Evolutionary conservation across 163 green algal genomes (phyloP), one percentile per base, ranked within the genome.

Genomic region (Scenedesmus sp.): DNA sequence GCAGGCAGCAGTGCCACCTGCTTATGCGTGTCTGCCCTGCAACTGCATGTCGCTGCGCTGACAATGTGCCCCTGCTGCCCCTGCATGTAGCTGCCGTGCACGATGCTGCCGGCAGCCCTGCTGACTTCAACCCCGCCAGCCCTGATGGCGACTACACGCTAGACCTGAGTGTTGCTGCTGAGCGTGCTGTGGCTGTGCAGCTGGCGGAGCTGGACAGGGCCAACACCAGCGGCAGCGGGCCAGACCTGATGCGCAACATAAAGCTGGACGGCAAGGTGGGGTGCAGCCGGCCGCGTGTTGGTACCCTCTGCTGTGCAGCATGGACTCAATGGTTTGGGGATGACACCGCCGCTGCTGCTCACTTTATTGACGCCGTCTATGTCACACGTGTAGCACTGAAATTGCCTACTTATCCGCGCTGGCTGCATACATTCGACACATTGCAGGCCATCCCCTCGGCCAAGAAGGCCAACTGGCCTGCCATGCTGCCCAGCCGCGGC

Each of bases 41-140:
- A 34, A 18, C 66, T 34, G 66, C 6, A 18, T 8, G 18, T 52
- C 34, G 34, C 34, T 46, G 34, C 34, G 34, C 34, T 46, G 34
- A 46, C 34, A 46, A 23, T 52, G 70, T 79, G 20, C 13, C 1
- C 34, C 70, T 86, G 87, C 56, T 16, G 2, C 55, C 0, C 18
- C 18, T 88, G 23, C 15, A 8, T n/a, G 52, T 34, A 88, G 88
- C 79, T 66, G 88, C 88, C n/a, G 88, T 88, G 23, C 88, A 85
- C n/a, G 79, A 92, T 83, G 57, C 46, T 56, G 77, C 52, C 23
- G 60, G 88, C 74, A 74, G 89, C 62, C 82, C 89, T 79, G 84
- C 88, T 13, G 91, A 93, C 67, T 97, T 97, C 93, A 97, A 97
- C 93, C 95, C 96, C 8, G 93, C 96, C 9, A 91, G 92, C 20